phyloP scores from a whole-genome alignment of 139 green algal genomes.

The Zygnema circumcarinatum region DNA sequence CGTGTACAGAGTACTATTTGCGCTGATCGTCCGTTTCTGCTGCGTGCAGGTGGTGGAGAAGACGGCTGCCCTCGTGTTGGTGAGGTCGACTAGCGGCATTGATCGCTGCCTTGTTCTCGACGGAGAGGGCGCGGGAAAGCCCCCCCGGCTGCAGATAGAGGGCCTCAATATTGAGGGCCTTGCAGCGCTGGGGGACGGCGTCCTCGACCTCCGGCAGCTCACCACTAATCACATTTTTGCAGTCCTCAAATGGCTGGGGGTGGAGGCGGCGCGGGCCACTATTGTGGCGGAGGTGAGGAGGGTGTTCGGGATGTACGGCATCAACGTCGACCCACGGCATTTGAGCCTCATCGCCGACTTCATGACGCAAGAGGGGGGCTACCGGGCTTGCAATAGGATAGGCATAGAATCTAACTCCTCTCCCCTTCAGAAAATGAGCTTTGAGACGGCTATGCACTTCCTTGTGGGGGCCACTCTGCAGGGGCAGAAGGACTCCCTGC shows the following conservation, averaged over 20 bases:
- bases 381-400: conserved; percentile 82
- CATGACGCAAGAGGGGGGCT: conserved; percentile 90
- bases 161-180: conserved; percentile 87
- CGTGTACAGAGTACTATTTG: too few relatives aligned
- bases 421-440: conserved; percentile 87
- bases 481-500: conserved; percentile 64
- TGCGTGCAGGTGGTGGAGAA: conserved; percentile 58
- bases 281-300: conserved; percentile 81
- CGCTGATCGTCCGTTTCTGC: not conserved
- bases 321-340: conserved; percentile 93
- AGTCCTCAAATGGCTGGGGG: conserved; percentile 85
- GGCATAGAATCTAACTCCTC: conserved; percentile 88
- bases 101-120: conserved; percentile 80
- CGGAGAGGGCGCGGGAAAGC: conserved; percentile 14
- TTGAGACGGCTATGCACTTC: conserved; percentile 96
- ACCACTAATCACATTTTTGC: conserved; percentile 85
- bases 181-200: conserved; percentile 39
- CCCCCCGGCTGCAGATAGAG: conserved; percentile 84
- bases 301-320: conserved; percentile 98
- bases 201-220: conserved; percentile 79
- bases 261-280: conserved; percentile 90
- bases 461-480: conserved; percentile 86
- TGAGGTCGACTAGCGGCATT: conserved; percentile 67
- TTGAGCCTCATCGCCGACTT: conserved; percentile 93
- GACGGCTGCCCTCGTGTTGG: conserved; percentile 55